Conservation (phyloP, 2,329 filamentous ascomycete species). For the Grosmannia serpens region DNA sequence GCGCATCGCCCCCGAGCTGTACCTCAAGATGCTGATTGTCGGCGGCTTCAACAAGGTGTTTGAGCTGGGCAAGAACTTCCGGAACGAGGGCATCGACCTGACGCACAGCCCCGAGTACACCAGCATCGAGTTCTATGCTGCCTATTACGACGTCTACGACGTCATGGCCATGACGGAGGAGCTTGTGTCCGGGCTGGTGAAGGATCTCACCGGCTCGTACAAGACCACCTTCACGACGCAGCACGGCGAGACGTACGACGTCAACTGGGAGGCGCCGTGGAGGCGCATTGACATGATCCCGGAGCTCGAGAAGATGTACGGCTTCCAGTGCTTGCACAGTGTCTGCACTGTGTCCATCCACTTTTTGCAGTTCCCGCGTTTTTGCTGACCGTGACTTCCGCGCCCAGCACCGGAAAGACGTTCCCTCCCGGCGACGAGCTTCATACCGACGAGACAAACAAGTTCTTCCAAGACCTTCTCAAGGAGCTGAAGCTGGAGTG, state of each 20-base stretch:
- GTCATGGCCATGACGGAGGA: slow-evolving; percentile 88
- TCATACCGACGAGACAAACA: slow-evolving; percentile 78
- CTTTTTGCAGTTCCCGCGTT: too few relatives aligned
- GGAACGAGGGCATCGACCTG: slow-evolving; percentile 76
- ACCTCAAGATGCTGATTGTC: slow-evolving; percentile 92
- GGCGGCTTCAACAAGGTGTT: slow-evolving; percentile 92
- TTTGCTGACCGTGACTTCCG: not conserved
- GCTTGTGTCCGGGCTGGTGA: slow-evolving; percentile 79
- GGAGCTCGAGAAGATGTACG: slow-evolving; percentile 54
- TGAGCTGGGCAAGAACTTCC: slow-evolving; percentile 88
- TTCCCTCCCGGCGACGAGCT: slow-evolving; percentile 85
- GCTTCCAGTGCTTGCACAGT: not conserved
- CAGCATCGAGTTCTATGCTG: slow-evolving; percentile 93
- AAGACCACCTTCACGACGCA: slow-evolving; percentile 79
- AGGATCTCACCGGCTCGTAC: slow-evolving; percentile 76
- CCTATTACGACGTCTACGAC: slow-evolving; percentile 85
- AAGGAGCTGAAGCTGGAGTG: slow-evolving; percentile 89
- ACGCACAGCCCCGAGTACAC: slow-evolving; percentile 99
- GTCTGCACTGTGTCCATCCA: too few relatives aligned
- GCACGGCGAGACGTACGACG: slow-evolving; percentile 71
- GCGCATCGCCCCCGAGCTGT: slow-evolving; percentile 88
- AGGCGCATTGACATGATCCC: slow-evolving; percentile 91
- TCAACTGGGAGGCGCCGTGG: slow-evolving; percentile 97
- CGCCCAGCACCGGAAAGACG: slow-evolving; percentile 53
- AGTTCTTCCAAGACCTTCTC: slow-evolving; percentile 73